These are phyloP conservation scores for Zygosaccharomyces sapae DNA, from an alignment of 1,139 yeast species.

Conservation along the genomic window DNA sequence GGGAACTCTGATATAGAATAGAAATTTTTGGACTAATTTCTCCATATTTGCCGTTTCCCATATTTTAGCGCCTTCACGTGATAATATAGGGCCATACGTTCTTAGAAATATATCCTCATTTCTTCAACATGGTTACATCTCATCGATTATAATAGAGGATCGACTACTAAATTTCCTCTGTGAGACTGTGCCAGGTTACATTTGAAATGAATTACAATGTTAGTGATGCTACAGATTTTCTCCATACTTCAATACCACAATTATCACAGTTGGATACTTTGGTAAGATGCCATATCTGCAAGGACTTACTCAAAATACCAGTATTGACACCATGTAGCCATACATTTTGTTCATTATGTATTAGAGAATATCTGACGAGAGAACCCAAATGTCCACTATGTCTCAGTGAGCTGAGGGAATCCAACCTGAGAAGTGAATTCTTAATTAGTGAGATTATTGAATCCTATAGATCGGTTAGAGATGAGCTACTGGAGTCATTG, in stretches of 20 bases:
- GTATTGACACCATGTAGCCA: constrained; percentile 84
- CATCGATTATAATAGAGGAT: neutral
- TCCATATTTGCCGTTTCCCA: too few species aligned
- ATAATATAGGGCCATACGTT: neutral
- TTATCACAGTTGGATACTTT: constrained; percentile 63
- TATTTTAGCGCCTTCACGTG: neutral
- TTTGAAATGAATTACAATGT: constrained; percentile 30
- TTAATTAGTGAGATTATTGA: constrained; percentile 69
- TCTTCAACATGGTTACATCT: neutral
- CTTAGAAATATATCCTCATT: neutral
- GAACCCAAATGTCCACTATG: constrained; percentile 77
- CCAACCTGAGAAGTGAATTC: constrained; percentile 62
- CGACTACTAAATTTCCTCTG: neutral
- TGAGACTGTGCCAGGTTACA: neutral
- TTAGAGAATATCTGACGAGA: constrained; percentile 61
- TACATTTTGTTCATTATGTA: constrained; percentile 87
- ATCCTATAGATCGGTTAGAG: constrained; percentile 49
- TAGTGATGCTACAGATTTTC: constrained; percentile 74
- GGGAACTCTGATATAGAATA: too few species aligned
- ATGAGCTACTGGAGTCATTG: constrained; percentile 21
- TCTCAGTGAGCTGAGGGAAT: constrained; percentile 64
- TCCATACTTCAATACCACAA: constrained; percentile 48
- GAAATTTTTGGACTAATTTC: too few species aligned
- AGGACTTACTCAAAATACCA: constrained; percentile 78
- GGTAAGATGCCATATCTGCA: constrained; percentile 86